Conservation (phyloP, 2,329 filamentous ascomycete genomes). For the Ciborinia camelliae region DNA sequence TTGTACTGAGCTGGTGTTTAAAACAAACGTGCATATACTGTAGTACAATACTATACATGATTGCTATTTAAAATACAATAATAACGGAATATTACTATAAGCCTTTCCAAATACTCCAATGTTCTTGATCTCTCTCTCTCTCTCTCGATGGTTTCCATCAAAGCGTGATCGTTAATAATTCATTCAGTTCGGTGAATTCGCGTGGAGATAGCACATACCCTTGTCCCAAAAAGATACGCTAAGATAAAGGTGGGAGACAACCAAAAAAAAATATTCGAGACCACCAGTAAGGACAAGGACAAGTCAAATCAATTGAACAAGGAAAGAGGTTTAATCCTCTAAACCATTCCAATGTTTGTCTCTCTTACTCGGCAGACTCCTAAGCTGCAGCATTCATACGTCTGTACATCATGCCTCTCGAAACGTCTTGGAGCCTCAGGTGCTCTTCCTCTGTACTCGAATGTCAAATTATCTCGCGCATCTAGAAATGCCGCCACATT, state of each 20-base stretch:
- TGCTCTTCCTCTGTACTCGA: slow-evolving; percentile 4
- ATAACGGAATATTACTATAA: not conserved
- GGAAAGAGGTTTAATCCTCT: slow-evolving; percentile 1
- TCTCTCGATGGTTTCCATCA: not conserved
- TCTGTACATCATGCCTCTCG: slow-evolving; percentile 30
- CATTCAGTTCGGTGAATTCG: not conserved
- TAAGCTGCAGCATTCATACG: slow-evolving; percentile 25
- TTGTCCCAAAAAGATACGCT: slow-evolving; percentile 4
- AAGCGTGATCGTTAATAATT: not conserved
- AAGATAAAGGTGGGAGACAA: slow-evolving; percentile 13
- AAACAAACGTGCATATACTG: not conserved
- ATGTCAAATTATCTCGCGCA: slow-evolving; percentile 11
- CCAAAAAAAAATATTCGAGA: not conserved
- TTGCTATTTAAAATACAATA: not conserved
- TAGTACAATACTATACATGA: not conserved
- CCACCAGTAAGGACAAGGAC: not conserved
- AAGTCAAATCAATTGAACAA: not conserved
- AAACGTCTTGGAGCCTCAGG: slow-evolving; percentile 18
- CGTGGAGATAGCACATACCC: not conserved
- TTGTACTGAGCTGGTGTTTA: not conserved
- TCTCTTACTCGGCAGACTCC: slow-evolving; percentile 28
- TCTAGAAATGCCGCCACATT: slow-evolving; percentile 16
- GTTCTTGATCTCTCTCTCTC: not conserved
- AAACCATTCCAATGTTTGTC: slow-evolving; percentile 28
- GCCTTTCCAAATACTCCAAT: not conserved